Evolutionary conservation across 2,329 filamentous ascomycete genomes (phyloP).

Genomic region (Pyrenophora graminea): DNA sequence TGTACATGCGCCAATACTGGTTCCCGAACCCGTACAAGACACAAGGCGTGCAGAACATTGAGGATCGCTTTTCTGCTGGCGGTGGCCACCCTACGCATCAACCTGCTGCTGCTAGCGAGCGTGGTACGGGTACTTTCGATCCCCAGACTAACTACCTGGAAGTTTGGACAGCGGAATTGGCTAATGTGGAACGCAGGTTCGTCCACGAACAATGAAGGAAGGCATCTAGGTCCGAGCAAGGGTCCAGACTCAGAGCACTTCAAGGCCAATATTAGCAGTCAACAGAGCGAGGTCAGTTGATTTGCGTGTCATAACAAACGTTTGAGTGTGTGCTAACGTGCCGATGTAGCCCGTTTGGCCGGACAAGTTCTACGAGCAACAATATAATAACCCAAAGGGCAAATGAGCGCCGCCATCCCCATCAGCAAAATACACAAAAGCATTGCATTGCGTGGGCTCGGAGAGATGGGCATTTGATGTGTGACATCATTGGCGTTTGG

Average conservation of each 20-base stretch:
- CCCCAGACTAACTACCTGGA: conserved; percentile 3
- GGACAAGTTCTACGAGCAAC: conserved; percentile 40
- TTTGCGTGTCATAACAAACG: neutral
- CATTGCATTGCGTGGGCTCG: neutral
- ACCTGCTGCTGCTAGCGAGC: conserved; percentile 33
- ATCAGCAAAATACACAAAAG: conserved; percentile 3
- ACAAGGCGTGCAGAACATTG: conserved; percentile 40
- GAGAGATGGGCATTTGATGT: neutral
- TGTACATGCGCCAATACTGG: conserved; percentile 45
- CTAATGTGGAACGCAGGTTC: conserved; percentile 20
- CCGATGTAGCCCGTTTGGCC: conserved; percentile 29
- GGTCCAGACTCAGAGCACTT: conserved; percentile 35
- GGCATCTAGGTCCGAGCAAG: conserved; percentile 31
- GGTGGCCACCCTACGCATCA: conserved; percentile 40
- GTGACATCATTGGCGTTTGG: conserved; percentile 13
- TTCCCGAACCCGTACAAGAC: conserved; percentile 47
- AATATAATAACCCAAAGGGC: conserved; percentile 40
- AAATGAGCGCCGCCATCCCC: conserved; percentile 27
- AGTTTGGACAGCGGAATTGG: neutral
- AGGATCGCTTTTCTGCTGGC: conserved; percentile 39
- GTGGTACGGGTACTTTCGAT: conserved; percentile 26
- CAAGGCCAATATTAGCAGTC: conserved; percentile 30
- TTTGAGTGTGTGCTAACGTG: neutral
- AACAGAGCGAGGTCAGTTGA: conserved; percentile 33
- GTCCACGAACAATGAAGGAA: conserved; percentile 26